A percentile compares a stretch with the other conserved stretches of the same genome.
phyloP scores from a whole-genome alignment of 2,329 filamentous ascomycete species.

The Penicillium paneum region DNA sequence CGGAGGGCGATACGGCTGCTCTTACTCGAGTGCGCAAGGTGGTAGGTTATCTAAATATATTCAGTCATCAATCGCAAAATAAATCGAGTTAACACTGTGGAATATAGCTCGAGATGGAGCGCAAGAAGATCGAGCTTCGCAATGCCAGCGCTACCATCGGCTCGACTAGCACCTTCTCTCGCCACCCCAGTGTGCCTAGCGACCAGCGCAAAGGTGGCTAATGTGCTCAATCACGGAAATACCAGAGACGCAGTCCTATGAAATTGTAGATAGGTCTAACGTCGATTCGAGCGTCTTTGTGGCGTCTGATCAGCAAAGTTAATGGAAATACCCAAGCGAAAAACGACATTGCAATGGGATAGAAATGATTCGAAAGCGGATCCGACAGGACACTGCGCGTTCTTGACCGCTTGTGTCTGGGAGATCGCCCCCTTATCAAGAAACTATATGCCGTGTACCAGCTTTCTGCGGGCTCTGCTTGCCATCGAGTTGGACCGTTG shows the following conservation, averaged over 20 bases:
- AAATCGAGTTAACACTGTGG: conserved; percentile 1
- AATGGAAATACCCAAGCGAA: conserved; percentile 17
- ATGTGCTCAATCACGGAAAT: not conserved
- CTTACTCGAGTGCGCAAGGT: conserved; percentile 48
- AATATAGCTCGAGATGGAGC: conserved; percentile 47
- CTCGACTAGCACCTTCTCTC: conserved; percentile 29
- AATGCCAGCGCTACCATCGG: conserved; percentile 41
- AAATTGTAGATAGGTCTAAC: conserved; percentile 7
- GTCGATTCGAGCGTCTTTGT: conserved; percentile 55
- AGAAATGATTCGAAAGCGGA: conserved; percentile 1
- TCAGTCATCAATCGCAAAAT: not conserved
- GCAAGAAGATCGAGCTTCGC: conserved; percentile 47
- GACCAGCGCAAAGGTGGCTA: conserved; percentile 27
- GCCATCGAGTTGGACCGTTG: not conserved
- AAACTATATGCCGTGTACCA: not conserved
- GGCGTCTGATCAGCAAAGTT: conserved; percentile 9
- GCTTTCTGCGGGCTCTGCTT: not conserved
- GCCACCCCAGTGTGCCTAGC: conserved; percentile 9
- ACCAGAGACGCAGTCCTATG: not conserved
- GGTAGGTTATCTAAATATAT: conserved; percentile 34
- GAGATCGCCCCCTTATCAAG: not conserved
- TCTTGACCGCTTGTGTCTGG: not conserved
- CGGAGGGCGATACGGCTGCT: conserved; percentile 42
- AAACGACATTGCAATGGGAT: conserved; percentile 5
- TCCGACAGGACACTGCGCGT: not conserved